Evolutionary conservation across 768 basidiomycete genomes (phyloP).

Genomic region (Rhodotorula sphaerocarpa): DNA sequence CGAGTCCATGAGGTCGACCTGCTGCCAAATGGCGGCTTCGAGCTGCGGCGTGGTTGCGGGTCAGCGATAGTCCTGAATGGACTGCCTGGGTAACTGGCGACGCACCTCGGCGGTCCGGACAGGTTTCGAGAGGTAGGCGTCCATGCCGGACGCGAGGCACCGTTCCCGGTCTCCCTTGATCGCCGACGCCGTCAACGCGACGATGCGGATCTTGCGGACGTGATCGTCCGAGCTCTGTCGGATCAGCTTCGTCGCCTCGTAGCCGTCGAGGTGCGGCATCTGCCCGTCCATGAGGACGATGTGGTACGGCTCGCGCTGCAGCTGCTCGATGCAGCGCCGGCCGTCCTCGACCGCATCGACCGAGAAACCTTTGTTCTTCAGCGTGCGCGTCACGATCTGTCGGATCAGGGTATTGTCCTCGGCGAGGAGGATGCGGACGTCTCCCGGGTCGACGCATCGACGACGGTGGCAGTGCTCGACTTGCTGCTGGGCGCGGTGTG

Average conservation of each 20-base stretch:
- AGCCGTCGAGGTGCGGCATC: conserved; percentile 27
- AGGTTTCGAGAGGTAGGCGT: conserved; percentile 36
- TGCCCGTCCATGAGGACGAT: conserved; percentile 41
- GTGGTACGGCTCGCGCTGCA: conserved; percentile 38
- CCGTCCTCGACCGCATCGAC: conserved; percentile 41
- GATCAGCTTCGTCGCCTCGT: conserved; percentile 18
- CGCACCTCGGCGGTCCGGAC: conserved; percentile 22
- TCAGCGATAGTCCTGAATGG: no score
- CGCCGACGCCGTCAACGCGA: conserved; percentile 91
- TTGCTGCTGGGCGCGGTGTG: neutral
- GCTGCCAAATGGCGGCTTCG: conserved; percentile 11
- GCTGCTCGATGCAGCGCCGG: conserved; percentile 37
- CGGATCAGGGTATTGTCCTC: conserved; percentile 27
- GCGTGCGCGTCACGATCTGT: conserved; percentile 16
- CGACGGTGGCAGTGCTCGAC: neutral
- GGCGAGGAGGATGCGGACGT: conserved; percentile 16
- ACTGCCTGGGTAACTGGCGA: no score
- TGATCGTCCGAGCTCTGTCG: conserved; percentile 1
- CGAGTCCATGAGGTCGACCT: conserved; percentile 13
- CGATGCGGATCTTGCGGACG: conserved; percentile 61
- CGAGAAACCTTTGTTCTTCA: conserved; percentile 23
- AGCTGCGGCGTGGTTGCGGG: neutral
- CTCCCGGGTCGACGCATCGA: neutral
- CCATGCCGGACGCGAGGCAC: conserved; percentile 64
- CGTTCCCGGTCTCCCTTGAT: conserved; percentile 79